Percentiles rank a stretch among this genome's conserved stretches.
Conservation (phyloP, 2,329 filamentous ascomycete species). For the Bimuria novae-zelandiae region DNA sequence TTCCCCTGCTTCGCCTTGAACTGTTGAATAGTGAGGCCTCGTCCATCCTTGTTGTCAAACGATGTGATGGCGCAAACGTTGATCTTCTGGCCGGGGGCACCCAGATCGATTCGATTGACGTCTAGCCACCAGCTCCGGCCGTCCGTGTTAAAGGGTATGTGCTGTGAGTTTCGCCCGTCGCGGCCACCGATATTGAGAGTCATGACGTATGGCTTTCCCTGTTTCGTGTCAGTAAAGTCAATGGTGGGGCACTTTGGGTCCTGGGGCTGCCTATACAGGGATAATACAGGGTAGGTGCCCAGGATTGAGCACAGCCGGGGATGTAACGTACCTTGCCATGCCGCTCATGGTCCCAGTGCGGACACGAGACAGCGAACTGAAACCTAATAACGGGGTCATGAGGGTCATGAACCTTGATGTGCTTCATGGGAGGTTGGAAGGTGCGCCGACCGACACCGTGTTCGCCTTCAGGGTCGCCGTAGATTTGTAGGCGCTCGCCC, state of each 20-base stretch:
- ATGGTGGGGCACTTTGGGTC: too few relatives aligned
- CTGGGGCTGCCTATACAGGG: too few relatives aligned
- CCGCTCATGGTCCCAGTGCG: constrained; percentile 78
- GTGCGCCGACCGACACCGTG: constrained; percentile 60
- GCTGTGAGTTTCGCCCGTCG: constrained; percentile 70
- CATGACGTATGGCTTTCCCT: constrained; percentile 69
- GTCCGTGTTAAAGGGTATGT: constrained; percentile 72
- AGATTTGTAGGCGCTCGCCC: constrained; percentile 54
- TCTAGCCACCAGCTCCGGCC: constrained; percentile 83
- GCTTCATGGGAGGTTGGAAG: constrained; percentile 64
- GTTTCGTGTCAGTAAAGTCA: too few relatives aligned
- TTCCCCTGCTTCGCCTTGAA: constrained; percentile 52
- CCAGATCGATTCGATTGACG: constrained; percentile 59
- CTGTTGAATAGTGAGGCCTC: constrained; percentile 54
- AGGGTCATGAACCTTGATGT: constrained; percentile 64
- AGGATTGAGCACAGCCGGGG: too few relatives aligned
- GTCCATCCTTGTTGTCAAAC: constrained; percentile 56
- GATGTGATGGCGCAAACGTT: constrained; percentile 65
- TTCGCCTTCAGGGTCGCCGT: constrained; percentile 50
- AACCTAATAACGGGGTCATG: constrained; percentile 64
- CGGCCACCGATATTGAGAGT: constrained; percentile 65
- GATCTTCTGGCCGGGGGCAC: constrained; percentile 60
- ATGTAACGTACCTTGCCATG: constrained; percentile 55
- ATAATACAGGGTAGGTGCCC: too few relatives aligned
- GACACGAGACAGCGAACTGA: constrained; percentile 77